A percentile compares a stretch with the other conserved stretches of the same genome.
Conservation (phyloP, 176 grass and related monocot genomes). For the Oryza punctata region DNA sequence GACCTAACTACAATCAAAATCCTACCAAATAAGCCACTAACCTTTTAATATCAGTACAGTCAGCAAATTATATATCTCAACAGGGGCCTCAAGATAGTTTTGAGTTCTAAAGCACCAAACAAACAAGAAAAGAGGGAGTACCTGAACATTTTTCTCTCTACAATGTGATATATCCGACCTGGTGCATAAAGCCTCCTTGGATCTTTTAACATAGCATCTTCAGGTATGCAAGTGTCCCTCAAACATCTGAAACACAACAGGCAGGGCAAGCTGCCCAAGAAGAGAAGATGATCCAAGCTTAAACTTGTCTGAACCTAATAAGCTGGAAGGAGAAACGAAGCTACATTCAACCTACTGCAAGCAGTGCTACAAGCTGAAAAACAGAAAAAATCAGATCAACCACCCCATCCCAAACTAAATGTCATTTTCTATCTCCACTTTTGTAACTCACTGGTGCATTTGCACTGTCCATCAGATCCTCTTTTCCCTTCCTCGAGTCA, state of each 20-base stretch:
- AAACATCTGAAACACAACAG: slow-evolving; percentile 83
- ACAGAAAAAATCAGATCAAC: slow-evolving; percentile 4
- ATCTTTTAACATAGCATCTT: slow-evolving; percentile 80
- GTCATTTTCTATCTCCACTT: too few relatives aligned
- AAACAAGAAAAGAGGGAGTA: slow-evolving; percentile 35
- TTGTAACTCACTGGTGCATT: neutral
- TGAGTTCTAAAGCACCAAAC: slow-evolving; percentile 7
- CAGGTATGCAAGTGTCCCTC: slow-evolving; percentile 84
- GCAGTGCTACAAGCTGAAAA: neutral
- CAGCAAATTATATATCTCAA: neutral
- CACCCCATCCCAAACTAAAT: neutral
- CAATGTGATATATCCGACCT: slow-evolving; percentile 92
- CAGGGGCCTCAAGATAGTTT: neutral
- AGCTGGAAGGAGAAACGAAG: slow-evolving; percentile 36
- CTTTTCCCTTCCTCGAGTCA: neutral
- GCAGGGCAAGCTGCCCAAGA: slow-evolving; percentile 73
- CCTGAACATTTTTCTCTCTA: slow-evolving; percentile 83
- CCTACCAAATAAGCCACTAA: neutral
- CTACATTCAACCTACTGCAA: slow-evolving; percentile 23
- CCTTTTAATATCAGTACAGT: neutral
- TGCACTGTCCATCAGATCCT: neutral
- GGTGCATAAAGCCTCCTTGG: slow-evolving; percentile 94
- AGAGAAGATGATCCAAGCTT: slow-evolving; percentile 38
- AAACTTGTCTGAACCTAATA: slow-evolving; percentile 32
- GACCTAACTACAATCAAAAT: neutral